Base-by-base conservation (phyloP, 2,329 filamentous ascomycete genomes). In the Hypoxylon sp. region DNA sequence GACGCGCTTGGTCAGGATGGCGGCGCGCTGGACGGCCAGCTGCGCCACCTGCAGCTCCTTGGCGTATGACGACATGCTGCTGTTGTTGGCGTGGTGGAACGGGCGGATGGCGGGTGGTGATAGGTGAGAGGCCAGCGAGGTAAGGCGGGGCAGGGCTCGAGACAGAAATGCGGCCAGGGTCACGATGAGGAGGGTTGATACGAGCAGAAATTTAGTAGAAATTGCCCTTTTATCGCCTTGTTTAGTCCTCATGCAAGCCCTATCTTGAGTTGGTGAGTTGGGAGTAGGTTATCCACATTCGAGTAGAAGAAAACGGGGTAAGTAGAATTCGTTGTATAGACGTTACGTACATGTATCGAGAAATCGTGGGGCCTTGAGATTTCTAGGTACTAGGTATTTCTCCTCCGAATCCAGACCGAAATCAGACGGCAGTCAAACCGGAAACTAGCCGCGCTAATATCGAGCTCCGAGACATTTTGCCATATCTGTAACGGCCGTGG, bases 1-100 rank as follows among this genome's bases (percentile, higher is more conserved):
- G 75, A 93, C 91, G 65, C 86, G 86, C 78, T 92, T 91, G 53
- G 91, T 93, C 60, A 93, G 85, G 68, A 93, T 82, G 20, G 87
- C 82, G 24, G 91, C 91, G 63, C 91, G 85, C 77, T 92, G 90
- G 30, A 93, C 91, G 51, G 91, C 91, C 26, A 93, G 85, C 71
- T 91, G 86, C 56, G 91, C 91, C 50, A 92, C 84, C 72, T 89
- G 82, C 68, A 91, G 85, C 79, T 94, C 91, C 68, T 88, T 85
- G 62, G 85, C 81, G 81, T 93, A 93, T 59, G 83, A 72, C 68
- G 79, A 80, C 56, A 60, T 67, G 57, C 68, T 67, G 56, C 68
- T 57, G 58, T 48, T 69, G 43, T 34, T 61, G 57, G 20, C n/a
- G n/a, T 57, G 52, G 10, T 46, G 56, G 30, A 52, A 51, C 34